Base-by-base conservation (phyloP, 208 protist species). In the Wallacemonas sp. region DNA sequence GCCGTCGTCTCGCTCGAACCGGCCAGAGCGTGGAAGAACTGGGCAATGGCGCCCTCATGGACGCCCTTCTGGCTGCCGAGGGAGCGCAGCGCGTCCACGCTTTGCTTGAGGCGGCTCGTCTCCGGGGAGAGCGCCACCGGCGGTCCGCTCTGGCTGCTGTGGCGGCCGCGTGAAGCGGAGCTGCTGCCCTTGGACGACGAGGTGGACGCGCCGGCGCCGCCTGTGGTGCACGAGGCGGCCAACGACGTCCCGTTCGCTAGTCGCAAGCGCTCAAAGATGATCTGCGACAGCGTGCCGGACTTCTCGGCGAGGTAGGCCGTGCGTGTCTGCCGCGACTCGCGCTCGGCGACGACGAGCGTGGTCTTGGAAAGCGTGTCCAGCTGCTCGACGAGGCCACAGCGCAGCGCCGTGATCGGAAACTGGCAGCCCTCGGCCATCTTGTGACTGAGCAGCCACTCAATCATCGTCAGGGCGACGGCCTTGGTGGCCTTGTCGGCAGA, bases 381-480 rank as follows among this genome's bases (percentile, higher is more conserved):
- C 64, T 85, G 77, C 25, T 79, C 57, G 7, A 91, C 57, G 33
- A 91, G 52, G 11, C 89, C 89, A 61, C 89, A 90, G n/a, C 86
- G 74, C 29, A 86, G 71, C 2, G 84, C 77, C 12, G 72, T 82
- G 50, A 79, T 74, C 3, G 63, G 44, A 50, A 92, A 89, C 36
- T 80, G 62, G 71, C 82, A 84, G 36, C 73, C 46, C 2, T 75
- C 69, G 12, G 86, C 79, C 33, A 71, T 69, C 3, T 75, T 67
- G 62, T 90, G 82, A 55, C 73, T 55, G 22, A 93, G 70, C 45
- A 96, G 72, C 87, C 90, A 96, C 61, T 91, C 79, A 7, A 90
- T 86, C 90, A 96, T 96, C 29, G 82, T 89, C 33, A 96, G 73
- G 36, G 80, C 83, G 20, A 96, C 67, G 18, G 87, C 79, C 67